These are phyloP conservation scores for Pseudodiploospora longispora DNA, from an alignment of 2,329 filamentous ascomycete species.

Conservation along the genomic window DNA sequence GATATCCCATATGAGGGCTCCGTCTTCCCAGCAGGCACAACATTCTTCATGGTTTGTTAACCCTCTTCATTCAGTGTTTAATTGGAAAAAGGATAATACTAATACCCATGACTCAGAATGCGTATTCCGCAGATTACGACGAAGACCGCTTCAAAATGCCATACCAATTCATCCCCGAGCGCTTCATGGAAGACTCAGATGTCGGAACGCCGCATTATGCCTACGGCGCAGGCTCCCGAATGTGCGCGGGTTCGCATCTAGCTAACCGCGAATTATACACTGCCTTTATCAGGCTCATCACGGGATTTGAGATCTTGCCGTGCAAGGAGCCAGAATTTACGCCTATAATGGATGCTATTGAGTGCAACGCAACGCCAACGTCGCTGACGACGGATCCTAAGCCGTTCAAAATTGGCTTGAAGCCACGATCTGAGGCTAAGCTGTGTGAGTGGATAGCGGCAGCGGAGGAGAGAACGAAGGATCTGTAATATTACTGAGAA, in stretches of 20 bases:
- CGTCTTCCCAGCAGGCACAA: conserved; percentile 65
- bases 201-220: conserved; percentile 52
- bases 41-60: conserved; percentile 61
- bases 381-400: conserved; percentile 54
- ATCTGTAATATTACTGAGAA: conserved; percentile 14
- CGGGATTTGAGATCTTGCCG: conserved; percentile 46
- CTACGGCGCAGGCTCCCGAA: conserved; percentile 55
- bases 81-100: not conserved
- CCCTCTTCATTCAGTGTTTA: not conserved
- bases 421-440: conserved; percentile 34
- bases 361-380: conserved; percentile 49
- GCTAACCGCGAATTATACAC: conserved; percentile 57
- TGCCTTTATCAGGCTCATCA: conserved; percentile 50
- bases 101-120: conserved; percentile 43
- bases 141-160: conserved; percentile 58
- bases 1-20: conserved; percentile 62
- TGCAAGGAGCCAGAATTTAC: conserved; percentile 36
- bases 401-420: conserved; percentile 52
- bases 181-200: conserved; percentile 53
- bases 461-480: conserved; percentile 43
- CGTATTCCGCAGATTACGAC: conserved; percentile 69
- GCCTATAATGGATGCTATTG: conserved; percentile 48
- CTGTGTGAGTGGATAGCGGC: conserved; percentile 44
- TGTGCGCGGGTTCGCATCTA: conserved; percentile 56
- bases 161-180: conserved; percentile 57